These are phyloP conservation scores for Geoglossum glabrum DNA, from an alignment of 495 filamentous ascomycete genomes.

Conservation along the genomic window DNA sequence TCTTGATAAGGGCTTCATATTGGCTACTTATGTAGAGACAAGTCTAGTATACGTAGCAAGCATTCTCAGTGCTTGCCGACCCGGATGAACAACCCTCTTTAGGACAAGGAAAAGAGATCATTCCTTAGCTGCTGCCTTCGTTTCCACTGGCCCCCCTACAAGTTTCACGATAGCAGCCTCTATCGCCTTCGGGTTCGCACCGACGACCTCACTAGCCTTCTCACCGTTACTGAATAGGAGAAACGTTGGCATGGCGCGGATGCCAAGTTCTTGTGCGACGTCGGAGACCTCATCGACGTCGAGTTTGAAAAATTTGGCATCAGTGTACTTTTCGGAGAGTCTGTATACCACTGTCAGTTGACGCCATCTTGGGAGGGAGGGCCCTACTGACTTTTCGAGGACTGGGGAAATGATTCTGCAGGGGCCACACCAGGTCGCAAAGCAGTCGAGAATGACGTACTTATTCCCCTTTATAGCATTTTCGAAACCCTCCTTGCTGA, in stretches of 20 bases:
- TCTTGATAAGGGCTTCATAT: not conserved
- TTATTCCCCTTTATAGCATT: slow-evolving; percentile 24
- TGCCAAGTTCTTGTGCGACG: slow-evolving; percentile 56
- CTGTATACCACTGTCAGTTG: slow-evolving; percentile 15
- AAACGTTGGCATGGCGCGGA: slow-evolving; percentile 96
- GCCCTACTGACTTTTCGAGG: slow-evolving; percentile 35
- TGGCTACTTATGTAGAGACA: not conserved
- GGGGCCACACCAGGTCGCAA: slow-evolving; percentile 84
- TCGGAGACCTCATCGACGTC: slow-evolving; percentile 72
- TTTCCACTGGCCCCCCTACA: not conserved
- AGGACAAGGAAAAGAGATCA: not conserved
- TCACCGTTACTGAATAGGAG: slow-evolving; percentile 62
- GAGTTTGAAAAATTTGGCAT: slow-evolving; percentile 67
- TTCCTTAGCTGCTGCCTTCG: not conserved
- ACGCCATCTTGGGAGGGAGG: slow-evolving; percentile 3
- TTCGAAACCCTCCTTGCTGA: slow-evolving; percentile 43
- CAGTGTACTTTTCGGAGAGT: slow-evolving; percentile 31
- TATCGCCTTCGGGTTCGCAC: slow-evolving; percentile 55
- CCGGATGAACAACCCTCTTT: not conserved
- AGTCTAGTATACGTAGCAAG: not conserved
- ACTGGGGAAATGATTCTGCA: slow-evolving; percentile 76
- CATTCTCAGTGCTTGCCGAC: not conserved
- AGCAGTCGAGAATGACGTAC: slow-evolving; percentile 60
- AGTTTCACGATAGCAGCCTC: slow-evolving; percentile 28
- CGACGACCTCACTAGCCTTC: slow-evolving; percentile 48